Percentiles rank a stretch among this genome's conserved stretches.
Conservation (phyloP, 345 rosid genomes). For the Lepidium didymum region DNA sequence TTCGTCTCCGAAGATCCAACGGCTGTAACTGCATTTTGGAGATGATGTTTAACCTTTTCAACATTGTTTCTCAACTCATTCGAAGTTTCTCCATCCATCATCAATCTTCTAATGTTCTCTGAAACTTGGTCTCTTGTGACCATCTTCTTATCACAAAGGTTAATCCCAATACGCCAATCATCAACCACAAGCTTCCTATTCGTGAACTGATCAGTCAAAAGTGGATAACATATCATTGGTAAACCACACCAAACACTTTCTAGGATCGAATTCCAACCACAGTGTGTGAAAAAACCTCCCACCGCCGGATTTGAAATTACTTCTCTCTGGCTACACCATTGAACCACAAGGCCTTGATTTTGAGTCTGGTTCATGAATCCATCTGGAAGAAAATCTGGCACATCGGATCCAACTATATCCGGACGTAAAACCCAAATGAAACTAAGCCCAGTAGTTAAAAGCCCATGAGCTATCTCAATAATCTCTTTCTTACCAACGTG, state of each 20-base stretch:
- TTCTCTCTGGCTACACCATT: slow-evolving; percentile 50
- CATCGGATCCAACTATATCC: slow-evolving; percentile 52
- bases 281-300: slow-evolving; percentile 67
- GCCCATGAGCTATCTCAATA: slow-evolving; percentile 44
- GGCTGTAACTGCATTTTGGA: slow-evolving; percentile 32
- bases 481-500: slow-evolving; percentile 38
- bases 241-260: slow-evolving; percentile 56
- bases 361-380: slow-evolving; percentile 35
- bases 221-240: slow-evolving; percentile 53
- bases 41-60: slow-evolving; percentile 21
- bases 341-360: slow-evolving; percentile 39
- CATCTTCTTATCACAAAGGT: slow-evolving; percentile 32
- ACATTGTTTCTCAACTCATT: slow-evolving; percentile 30
- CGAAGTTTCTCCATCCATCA: slow-evolving; percentile 31
- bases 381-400: slow-evolving; percentile 34
- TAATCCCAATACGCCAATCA: slow-evolving; percentile 64
- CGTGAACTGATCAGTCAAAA: slow-evolving; percentile 62
- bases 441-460: slow-evolving; percentile 34
- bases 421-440: slow-evolving; percentile 57
- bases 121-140: slow-evolving; percentile 35
- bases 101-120: slow-evolving; percentile 28
- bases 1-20: slow-evolving; percentile 41
- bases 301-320: slow-evolving; percentile 43
- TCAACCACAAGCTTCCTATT: slow-evolving; percentile 59
- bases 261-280: slow-evolving; percentile 68